Base-by-base conservation (phyloP, 306 rosid genomes). In the Chamaecrista fasciculata region DNA sequence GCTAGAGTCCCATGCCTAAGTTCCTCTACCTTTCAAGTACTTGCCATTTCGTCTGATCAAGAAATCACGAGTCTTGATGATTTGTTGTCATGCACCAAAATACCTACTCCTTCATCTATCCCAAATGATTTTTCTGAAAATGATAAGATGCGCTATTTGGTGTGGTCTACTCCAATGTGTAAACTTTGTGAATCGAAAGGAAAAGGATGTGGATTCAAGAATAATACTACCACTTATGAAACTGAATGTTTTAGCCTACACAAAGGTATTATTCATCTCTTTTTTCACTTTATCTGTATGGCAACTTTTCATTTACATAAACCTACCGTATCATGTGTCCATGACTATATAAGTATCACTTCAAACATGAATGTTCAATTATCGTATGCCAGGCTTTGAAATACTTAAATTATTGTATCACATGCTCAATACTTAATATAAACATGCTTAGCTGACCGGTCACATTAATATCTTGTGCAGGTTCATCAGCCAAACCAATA, bases 81-180 rank as follows among this genome's bases (percentile, higher is more conserved):
- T n/a, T 8, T 76, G 0, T 18, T 24, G 0, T 18, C 25, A 18
- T 79, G 89, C 68, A 76, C 70, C 12, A 85, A 62, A 72, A 65
- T 85, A 52, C 62, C 21, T 44, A 69, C 34, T 46, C 4, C 50
- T 62, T 47, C 61, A 25, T 60, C 67, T 9, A 25, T 69, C 66
- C 75, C 73, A 26, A 0, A 0, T 28, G 7, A 2, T 11, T 8
- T 1, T 8, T 2, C 11, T 6, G 0, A 4, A 0, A 2, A 0
- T 6, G 23, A 56, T 8, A 2, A 7, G 6, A 29, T 34, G 2
- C 62, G 15, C 29, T 2, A 8, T 56, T 29, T 56, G 40, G 29
- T 28, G 62, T 55, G 62, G 62, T 26, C 11, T 55, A 4, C 14
- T 15, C 39, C 62, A 55, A 55, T 6, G 21, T 55, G 62, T 15